A percentile compares a stretch with the other conserved stretches of the same genome.
phyloP scores from a whole-genome alignment of 2,329 filamentous ascomycete species.

The Septoria petroselini region DNA sequence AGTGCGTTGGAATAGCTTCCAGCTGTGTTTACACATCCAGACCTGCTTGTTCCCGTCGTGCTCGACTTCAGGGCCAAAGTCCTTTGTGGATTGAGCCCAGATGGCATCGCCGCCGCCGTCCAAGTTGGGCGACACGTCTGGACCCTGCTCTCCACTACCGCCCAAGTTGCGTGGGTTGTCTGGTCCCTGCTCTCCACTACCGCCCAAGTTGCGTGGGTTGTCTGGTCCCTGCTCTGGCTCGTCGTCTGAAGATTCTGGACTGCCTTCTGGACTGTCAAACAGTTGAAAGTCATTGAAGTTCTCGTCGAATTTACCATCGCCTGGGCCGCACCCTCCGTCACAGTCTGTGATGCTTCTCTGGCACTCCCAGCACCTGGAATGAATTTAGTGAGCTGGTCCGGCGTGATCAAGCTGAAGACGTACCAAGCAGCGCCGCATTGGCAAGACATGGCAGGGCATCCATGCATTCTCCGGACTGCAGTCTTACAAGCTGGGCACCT shows the following conservation, averaged over 20 bases:
- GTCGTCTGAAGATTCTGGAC: conserved; percentile 20
- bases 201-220: no score
- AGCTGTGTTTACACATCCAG: conserved; percentile 32
- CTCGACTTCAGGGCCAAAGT: conserved; percentile 42
- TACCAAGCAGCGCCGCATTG: conserved; percentile 49
- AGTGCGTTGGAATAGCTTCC: conserved; percentile 11
- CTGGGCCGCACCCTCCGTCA: conserved; percentile 27
- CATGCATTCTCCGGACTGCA: conserved; percentile 50
- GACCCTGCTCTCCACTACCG: no score
- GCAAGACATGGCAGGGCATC: conserved; percentile 50
- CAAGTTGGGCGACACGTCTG: conserved; percentile 33
- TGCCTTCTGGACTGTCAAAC: neutral
- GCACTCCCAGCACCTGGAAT: conserved; percentile 46
- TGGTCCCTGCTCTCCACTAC: no score
- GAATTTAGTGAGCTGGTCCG: no score
- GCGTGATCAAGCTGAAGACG: no score
- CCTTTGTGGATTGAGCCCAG: conserved; percentile 34
- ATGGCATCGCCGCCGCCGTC: conserved; percentile 35
- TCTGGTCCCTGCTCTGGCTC: conserved; percentile 30
- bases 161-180: no score
- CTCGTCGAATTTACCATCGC: conserved; percentile 27
- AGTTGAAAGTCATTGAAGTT: conserved; percentile 5
- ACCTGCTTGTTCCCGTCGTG: conserved; percentile 25
- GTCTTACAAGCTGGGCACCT: conserved; percentile 50
- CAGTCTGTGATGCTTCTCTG: conserved; percentile 37